These are phyloP conservation scores for Dipodascus albidus DNA, from an alignment of 805 yeast genomes.

Conservation along the genomic window DNA sequence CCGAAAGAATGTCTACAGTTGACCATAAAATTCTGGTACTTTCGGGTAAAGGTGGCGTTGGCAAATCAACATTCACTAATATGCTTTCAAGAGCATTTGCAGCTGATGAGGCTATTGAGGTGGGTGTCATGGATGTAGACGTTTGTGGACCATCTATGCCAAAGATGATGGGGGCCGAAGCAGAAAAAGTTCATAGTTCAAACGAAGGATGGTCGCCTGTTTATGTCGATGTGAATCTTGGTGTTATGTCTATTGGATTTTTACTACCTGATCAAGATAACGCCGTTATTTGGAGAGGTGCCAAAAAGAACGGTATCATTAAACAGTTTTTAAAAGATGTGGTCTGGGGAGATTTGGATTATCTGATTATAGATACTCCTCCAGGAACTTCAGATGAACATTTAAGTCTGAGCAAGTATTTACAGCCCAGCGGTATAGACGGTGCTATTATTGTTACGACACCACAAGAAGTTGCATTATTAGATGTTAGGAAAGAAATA, in stretches of 20 bases:
- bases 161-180: conserved; percentile 82
- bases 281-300: conserved; percentile 95
- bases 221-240: conserved; percentile 87
- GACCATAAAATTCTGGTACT: conserved; percentile 72
- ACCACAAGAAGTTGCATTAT: conserved; percentile 92
- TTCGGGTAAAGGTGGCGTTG: conserved; percentile 77
- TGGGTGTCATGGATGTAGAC: conserved; percentile 95
- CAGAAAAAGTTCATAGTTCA: conserved; percentile 78
- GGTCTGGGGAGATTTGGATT: conserved; percentile 81
- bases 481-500: conserved; percentile 92
- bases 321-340: conserved; percentile 92
- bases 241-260: conserved; percentile 89
- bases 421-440: conserved; percentile 84
- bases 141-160: conserved; percentile 98
- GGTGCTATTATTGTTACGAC: conserved; percentile 95
- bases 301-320: conserved; percentile 87
- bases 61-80: conserved; percentile 90
- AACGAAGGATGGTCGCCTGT: conserved; percentile 96
- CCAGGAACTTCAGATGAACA: conserved; percentile 99
- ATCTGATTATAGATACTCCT: conserved; percentile 87
- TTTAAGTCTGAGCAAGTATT: conserved; percentile 72
- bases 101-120: conserved; percentile 57
- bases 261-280: conserved; percentile 90
- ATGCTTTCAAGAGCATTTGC: conserved; percentile 97
- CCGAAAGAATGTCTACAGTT: conserved; percentile 47